Evolutionary conservation across 169 alveolate species (phyloP).

Genomic region (Cardiosporidium cionae): DNA sequence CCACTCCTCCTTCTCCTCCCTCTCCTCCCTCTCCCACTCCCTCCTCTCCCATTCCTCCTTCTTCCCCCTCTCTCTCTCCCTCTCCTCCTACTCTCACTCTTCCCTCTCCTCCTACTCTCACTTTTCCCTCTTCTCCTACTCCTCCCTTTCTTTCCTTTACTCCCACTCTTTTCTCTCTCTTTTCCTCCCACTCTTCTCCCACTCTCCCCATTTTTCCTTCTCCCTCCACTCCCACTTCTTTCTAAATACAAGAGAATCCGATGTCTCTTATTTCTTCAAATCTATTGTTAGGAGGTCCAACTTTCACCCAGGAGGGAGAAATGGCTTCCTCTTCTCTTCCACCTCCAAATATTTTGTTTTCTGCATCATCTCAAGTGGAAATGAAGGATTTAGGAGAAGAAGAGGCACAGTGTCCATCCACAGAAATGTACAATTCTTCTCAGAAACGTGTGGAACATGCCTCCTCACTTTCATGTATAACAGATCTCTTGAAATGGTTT

Average conservation of each 20-base stretch:
- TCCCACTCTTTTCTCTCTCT: no score
- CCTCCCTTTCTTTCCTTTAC: no score
- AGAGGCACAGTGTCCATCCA: not conserved
- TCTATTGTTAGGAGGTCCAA: not conserved
- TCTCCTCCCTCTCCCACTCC: no score
- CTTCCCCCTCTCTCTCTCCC: no score
- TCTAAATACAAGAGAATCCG: not conserved
- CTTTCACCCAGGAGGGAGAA: not conserved
- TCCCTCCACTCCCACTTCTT: not conserved
- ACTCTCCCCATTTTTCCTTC: not conserved
- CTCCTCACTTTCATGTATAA: not conserved
- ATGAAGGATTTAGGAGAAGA: not conserved
- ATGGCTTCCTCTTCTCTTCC: not conserved
- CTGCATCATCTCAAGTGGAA: not conserved
- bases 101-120: no score
- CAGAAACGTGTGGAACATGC: no score
- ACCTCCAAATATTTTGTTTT: not conserved
- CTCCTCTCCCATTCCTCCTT: no score
- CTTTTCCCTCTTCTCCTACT: no score
- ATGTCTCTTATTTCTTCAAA: not conserved
- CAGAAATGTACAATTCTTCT: not conserved
- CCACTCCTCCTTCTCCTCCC: no score
- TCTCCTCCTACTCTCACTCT: no score
- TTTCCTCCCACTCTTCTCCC: not conserved
- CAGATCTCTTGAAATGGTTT: slow-evolving; percentile 12